Base-by-base conservation (phyloP, 75 land plant genomes). In the Gnetum montanum region DNA sequence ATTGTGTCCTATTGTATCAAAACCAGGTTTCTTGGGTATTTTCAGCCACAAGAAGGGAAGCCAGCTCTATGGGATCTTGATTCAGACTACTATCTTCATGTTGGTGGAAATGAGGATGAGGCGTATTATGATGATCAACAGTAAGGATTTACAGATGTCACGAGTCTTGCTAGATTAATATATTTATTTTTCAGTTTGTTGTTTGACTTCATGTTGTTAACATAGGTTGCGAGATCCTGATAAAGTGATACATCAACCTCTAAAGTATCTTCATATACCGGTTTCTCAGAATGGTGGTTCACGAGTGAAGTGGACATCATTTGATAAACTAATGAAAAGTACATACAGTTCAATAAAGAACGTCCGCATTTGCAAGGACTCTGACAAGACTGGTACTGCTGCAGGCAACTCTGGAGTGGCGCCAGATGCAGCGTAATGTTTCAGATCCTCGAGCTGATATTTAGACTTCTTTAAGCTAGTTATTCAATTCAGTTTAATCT, bases 51-150 rank as follows among this genome's bases (percentile, higher is more conserved):
- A 65, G 98, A 89, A 58, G 96, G 90, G 55, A 93, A 93, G 55
- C 96, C 98, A 29, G 95, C 98, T 38, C 78, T 93, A 15, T 94
- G 98, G 98, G 88, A 94, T 46, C 49, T 94, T 52, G 98, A 89
- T 57, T 83, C 96, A 54, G 98, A 93, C 72, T 89, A 89, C 50
- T 89, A 93, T 72, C 83, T 93, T 50, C 98, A 94, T 65, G 84
- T 83, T 20, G 72, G 84, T 24, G 84, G 86, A 38, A 63, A 60
- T 58, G 84, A 80, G 19, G 96, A 89, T 56, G 90, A 85, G 28
- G 67, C 64, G 25, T 44, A 53, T 27, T 70, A 58, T n/a, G 62
- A 71, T 43, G 61, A 12, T 52, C 35, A 31, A 52, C 20, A 10
- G 55, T 52, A 33, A 52, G 55, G 31, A 23, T 52, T 52, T 31